These are phyloP conservation scores for Diaporthe sp. DNA, from an alignment of 2,329 filamentous ascomycete species.

Conservation along the genomic window DNA sequence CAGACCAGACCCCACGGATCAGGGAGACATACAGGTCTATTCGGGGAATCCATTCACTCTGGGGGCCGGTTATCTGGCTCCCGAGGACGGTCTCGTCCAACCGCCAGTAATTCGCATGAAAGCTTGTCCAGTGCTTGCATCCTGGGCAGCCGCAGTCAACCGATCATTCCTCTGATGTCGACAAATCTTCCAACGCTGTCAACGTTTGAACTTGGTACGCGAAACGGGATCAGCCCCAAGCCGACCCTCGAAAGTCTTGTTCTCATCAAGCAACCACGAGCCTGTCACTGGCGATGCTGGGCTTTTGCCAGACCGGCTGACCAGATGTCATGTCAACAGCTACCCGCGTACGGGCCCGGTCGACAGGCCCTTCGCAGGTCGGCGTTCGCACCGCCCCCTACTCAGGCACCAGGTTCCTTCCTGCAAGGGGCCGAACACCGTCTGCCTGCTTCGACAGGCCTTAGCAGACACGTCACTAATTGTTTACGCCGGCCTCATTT, in stretches of 20 bases:
- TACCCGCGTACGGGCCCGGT: background rate
- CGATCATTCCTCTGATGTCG: conserved; percentile 25
- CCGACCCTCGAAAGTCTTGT: conserved; percentile 16
- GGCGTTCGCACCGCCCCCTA: background rate
- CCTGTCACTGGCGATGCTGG: conserved; percentile 3
- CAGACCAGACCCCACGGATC: background rate
- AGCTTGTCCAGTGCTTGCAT: conserved; percentile 16
- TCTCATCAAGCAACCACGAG: background rate
- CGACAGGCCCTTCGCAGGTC: background rate
- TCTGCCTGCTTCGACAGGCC: background rate
- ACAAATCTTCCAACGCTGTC: conserved; percentile 23
- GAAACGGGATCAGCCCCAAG: conserved; percentile 20
- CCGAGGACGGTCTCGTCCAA: conserved; percentile 17
- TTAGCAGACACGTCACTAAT: too few species aligned
- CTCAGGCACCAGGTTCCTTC: too few species aligned
- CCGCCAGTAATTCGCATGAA: background rate
- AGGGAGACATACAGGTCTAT: background rate
- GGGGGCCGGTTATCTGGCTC: conserved; percentile 15
- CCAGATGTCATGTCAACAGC: conserved; percentile 11
- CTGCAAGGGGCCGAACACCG: background rate
- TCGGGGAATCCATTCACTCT: background rate
- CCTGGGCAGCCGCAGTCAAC: conserved; percentile 11
- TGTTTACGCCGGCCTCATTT: background rate
- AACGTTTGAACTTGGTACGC: conserved; percentile 26
- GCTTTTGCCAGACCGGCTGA: background rate